phyloP scores from a whole-genome alignment of 176 grass and related monocot genomes.

The Eragrostis curvula region DNA sequence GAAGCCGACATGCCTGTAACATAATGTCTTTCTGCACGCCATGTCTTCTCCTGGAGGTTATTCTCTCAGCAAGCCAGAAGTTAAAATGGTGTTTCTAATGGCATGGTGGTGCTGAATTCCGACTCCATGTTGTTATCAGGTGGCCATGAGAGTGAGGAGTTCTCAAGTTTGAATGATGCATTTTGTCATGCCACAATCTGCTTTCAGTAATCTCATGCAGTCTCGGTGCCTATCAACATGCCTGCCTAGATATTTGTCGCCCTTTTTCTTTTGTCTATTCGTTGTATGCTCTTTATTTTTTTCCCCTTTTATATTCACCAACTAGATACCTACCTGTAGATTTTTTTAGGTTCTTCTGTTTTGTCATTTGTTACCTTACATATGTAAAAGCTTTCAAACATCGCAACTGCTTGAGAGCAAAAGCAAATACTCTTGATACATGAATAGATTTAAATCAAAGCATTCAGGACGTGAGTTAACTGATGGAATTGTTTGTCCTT shows the following conservation, averaged over 20 bases:
- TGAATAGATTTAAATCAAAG: slow-evolving; percentile 30
- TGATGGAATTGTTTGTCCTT: not conserved
- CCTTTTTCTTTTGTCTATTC: slow-evolving; percentile 33
- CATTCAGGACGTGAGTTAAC: not conserved
- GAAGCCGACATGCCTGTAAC: slow-evolving; percentile 54
- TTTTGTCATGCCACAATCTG: slow-evolving; percentile 1
- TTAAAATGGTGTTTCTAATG: slow-evolving; percentile 11
- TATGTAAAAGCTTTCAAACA: slow-evolving; percentile 43
- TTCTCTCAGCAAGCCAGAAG: slow-evolving; percentile 34
- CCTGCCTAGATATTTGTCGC: not conserved
- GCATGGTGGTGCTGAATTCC: not conserved
- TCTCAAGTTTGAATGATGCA: slow-evolving; percentile 6
- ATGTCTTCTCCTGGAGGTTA: slow-evolving; percentile 32
- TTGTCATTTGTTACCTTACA: slow-evolving; percentile 48
- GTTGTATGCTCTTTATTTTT: slow-evolving; percentile 43
- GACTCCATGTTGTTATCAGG: not conserved
- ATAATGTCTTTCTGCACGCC: slow-evolving; percentile 22
- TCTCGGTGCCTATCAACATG: slow-evolving; percentile 1
- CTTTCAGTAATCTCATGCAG: slow-evolving; percentile 8
- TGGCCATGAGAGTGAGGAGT: not conserved
- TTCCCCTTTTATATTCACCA: slow-evolving; percentile 20
- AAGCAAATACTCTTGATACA: slow-evolving; percentile 41
- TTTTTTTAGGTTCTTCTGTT: slow-evolving; percentile 37
- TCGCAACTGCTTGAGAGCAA: slow-evolving; percentile 40
- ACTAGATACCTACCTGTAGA: slow-evolving; percentile 34